phyloP scores from a whole-genome alignment of 805 yeast genomes.

The Spathaspora arborariae region DNA sequence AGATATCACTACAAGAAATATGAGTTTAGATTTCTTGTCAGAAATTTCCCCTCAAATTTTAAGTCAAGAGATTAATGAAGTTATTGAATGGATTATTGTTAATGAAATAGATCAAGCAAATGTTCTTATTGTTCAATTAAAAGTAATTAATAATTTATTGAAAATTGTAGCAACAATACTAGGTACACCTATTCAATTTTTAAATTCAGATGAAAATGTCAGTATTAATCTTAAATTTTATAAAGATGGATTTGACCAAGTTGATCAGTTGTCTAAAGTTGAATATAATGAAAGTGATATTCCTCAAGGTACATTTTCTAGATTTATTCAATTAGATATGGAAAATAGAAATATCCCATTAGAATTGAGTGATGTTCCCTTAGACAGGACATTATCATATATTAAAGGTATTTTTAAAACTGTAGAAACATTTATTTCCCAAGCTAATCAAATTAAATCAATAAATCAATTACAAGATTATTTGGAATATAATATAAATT shows the following conservation, averaged over 20 bases:
- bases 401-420: conserved; percentile 18
- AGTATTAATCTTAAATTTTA: conserved; percentile 13
- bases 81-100: conserved; percentile 29
- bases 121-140: conserved; percentile 18
- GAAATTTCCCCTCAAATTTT: conserved; percentile 20
- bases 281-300: conserved; percentile 1
- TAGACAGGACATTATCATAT: conserved; percentile 17
- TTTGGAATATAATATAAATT: conserved; percentile 24
- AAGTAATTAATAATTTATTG: conserved; percentile 24
- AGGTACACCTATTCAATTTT: conserved; percentile 2
- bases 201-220: not conserved
- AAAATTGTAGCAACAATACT: conserved; percentile 18
- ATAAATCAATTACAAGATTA: conserved; percentile 24
- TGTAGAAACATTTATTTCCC: conserved; percentile 15
- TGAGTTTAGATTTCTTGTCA: conserved; percentile 43
- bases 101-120: not conserved
- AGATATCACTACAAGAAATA: conserved; percentile 62
- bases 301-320: conserved; percentile 28
- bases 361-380: conserved; percentile 21
- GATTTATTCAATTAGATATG: conserved; percentile 32
- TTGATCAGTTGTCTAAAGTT: conserved; percentile 5
- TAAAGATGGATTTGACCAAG: conserved; percentile 12
- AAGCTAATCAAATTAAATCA: conserved; percentile 15
- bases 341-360: conserved; percentile 37
- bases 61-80: conserved; percentile 24